phyloP scores from a whole-genome alignment of 768 basidiomycete genomes.

The Boletus sp. region DNA sequence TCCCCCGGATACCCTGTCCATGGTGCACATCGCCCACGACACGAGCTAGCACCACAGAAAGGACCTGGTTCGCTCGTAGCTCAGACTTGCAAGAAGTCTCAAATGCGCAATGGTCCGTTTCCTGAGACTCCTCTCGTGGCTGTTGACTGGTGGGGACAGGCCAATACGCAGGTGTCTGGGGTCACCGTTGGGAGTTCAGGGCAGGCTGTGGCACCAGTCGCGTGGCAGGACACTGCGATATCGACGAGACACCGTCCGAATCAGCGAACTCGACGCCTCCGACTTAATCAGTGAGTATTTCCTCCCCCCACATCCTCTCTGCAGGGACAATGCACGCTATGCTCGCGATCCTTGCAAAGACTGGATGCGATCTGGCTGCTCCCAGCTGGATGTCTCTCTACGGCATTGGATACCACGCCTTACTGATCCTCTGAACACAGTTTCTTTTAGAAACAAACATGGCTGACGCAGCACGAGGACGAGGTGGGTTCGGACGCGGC shows the following conservation, averaged over 20 bases:
- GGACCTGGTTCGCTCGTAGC: not conserved
- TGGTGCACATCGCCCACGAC: not conserved
- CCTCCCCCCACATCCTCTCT: not conserved
- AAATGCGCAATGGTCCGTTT: too few species aligned
- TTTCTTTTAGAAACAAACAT: slow-evolving; percentile 39
- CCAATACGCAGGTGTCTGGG: slow-evolving; percentile 10
- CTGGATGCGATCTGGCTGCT: not conserved
- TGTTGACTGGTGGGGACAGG: slow-evolving; percentile 11
- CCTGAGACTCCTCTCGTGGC: not conserved
- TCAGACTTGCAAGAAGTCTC: not conserved
- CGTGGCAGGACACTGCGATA: not conserved
- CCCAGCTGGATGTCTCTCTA: slow-evolving; percentile 49
- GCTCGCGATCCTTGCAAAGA: slow-evolving; percentile 1
- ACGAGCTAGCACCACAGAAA: not conserved
- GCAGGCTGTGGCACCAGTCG: slow-evolving; percentile 16
- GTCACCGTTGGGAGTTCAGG: slow-evolving; percentile 24
- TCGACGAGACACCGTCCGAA: slow-evolving; percentile 10
- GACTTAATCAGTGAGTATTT: slow-evolving; percentile 38
- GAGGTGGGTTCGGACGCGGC: slow-evolving; percentile 88
- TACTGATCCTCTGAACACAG: slow-evolving; percentile 28
- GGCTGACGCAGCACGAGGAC: slow-evolving; percentile 91
- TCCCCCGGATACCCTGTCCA: slow-evolving; percentile 20
- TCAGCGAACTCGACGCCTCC: slow-evolving; percentile 19
- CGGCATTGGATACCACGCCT: slow-evolving; percentile 40
- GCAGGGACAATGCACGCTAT: not conserved